Percentiles rank a stretch among this genome's conserved stretches.
phyloP scores from a whole-genome alignment of 805 yeast genomes.

The Isabelozyma heimii region DNA sequence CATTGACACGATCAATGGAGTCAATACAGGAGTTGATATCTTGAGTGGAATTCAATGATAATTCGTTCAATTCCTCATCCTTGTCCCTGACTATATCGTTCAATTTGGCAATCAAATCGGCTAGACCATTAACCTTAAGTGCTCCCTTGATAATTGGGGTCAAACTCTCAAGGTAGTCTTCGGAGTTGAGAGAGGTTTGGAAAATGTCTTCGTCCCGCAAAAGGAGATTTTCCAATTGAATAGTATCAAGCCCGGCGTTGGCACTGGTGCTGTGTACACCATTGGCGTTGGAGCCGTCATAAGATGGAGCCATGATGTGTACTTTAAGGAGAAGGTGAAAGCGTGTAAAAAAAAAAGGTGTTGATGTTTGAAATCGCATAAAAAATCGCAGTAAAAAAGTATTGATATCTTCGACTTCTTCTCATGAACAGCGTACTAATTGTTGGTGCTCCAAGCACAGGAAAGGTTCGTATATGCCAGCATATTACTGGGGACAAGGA shows the following conservation, averaged over 20 bases:
- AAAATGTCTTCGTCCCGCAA: slow-evolving; percentile 41
- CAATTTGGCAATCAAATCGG: slow-evolving; percentile 53
- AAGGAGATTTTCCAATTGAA: slow-evolving; percentile 36
- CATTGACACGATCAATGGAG: slow-evolving; percentile 60
- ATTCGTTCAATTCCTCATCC: slow-evolving; percentile 59
- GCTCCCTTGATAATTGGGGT: slow-evolving; percentile 73
- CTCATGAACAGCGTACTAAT: slow-evolving; percentile 39
- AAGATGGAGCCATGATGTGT: neutral
- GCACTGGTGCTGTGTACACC: neutral
- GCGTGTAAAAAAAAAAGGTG: neutral
- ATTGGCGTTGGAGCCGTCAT: neutral
- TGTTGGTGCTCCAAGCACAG: slow-evolving; percentile 42
- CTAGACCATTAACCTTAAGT: slow-evolving; percentile 50
- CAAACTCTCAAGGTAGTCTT: slow-evolving; percentile 75
- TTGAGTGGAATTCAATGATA: slow-evolving; percentile 59
- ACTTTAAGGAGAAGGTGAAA: no score
- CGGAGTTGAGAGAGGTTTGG: slow-evolving; percentile 50
- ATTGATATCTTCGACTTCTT: neutral
- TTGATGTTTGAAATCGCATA: neutral
- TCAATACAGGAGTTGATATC: slow-evolving; percentile 59
- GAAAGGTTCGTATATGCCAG: slow-evolving; percentile 33
- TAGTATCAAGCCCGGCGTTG: slow-evolving; percentile 13
- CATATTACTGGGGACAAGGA: slow-evolving; percentile 9
- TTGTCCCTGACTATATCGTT: slow-evolving; percentile 56
- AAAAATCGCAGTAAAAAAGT: no score